phyloP scores from a whole-genome alignment of 495 filamentous ascomycete genomes.

The Penicillium mononematosum region DNA sequence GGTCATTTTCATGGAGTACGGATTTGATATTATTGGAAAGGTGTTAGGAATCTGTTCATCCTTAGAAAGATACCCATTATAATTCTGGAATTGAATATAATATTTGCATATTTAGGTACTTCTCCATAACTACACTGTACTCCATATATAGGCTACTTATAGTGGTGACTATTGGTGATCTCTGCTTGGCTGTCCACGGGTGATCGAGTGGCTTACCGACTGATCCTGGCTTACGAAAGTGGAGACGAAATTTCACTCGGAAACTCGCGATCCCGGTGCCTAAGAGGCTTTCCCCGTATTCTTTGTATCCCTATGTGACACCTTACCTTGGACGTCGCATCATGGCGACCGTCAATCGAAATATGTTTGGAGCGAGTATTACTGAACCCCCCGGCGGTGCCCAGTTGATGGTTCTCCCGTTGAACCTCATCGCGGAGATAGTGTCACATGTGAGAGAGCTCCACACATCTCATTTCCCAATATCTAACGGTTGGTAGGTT shows the following conservation, averaged over 20 bases:
- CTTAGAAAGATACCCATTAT: constrained; percentile 10
- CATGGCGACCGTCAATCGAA: constrained; percentile 48
- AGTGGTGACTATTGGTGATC: not conserved
- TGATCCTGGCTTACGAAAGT: constrained; percentile 5
- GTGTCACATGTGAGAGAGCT: constrained; percentile 48
- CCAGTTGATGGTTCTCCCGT: constrained; percentile 49
- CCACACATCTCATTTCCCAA: constrained; percentile 1
- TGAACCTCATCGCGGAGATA: constrained; percentile 59
- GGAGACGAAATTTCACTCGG: constrained; percentile 21
- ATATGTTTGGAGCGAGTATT: constrained; percentile 49
- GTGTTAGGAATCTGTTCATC: constrained; percentile 2
- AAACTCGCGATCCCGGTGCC: constrained; percentile 24
- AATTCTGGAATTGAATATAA: constrained; percentile 2
- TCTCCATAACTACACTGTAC: too few relatives aligned
- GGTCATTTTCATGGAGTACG: constrained; percentile 3
- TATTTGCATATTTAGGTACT: not conserved
- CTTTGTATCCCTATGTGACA: constrained; percentile 16
- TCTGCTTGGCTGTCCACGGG: not conserved
- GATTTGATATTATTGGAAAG: not conserved
- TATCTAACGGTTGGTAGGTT: constrained; percentile 33
- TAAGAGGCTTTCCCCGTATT: constrained; percentile 25
- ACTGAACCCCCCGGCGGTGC: constrained; percentile 34
- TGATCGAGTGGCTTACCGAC: constrained; percentile 4
- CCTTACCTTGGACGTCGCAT: constrained; percentile 35
- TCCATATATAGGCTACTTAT: not conserved